Evolutionary conservation across 1,139 yeast species (phyloP), one percentile per base, ranked within the genome.

Genomic region (Nadsonia starkeyi-henricii): DNA sequence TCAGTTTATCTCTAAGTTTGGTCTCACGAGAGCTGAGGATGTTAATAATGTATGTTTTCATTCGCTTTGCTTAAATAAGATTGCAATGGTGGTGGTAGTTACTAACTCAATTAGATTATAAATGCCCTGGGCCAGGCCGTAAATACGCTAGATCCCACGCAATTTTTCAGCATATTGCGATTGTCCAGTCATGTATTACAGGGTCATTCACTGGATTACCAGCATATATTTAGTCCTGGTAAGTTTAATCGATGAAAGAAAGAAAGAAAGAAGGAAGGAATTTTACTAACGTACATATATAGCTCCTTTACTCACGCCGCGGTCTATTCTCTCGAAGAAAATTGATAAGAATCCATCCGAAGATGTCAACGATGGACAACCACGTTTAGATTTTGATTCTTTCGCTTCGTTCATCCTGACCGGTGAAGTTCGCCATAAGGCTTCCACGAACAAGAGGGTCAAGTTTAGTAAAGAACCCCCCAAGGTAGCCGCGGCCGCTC

Each of bases 401-500:
- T 66, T 66, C 53, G 63, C 64, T 49, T 56, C 62, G 41, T 61
- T 66, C 43, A 60, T 66, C 41, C 51, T 62, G 55, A 62, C 68
- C 7, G 70, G 70, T 23, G 50, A 47, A 12, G 48, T 47, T 15
- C 47, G 53, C 18, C 52, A 50, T 2, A 48, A 50, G 18, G 49
- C 55, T 26, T 39, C 51, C 43, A 53, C 51, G 43, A 59, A 62
- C 45, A 64, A 66, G 53, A 56, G 64, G 43, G 70, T 66, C n/a
- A 63, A 67, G 4, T 66, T 66, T 50, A 61, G 64, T 50, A 55
- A 57, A n/a, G 57, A 54, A 21, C 69, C 69, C 9, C 69, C 69
- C 2, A 60, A 64, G 51, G 67, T 66, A 13, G 66, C 69, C 1
- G 68, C 66, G 50, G 70, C 70, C 1, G 70, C 70, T 1, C 68